Evolutionary conservation across 768 basidiomycete genomes (phyloP).

Genomic region (Xerocomellus amylosporus): DNA sequence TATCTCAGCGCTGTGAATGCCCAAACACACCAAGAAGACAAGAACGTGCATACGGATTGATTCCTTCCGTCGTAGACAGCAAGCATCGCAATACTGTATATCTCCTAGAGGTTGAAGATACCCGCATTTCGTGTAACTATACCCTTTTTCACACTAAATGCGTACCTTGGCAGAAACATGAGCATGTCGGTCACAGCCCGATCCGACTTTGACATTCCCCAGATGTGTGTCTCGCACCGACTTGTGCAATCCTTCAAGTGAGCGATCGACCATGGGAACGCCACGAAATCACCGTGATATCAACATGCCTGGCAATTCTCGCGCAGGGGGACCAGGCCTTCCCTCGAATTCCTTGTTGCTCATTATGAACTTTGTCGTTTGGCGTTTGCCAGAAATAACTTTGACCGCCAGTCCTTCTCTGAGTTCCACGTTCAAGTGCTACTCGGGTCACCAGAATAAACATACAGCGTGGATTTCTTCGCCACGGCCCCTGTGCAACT

Average conservation of each 20-base stretch:
- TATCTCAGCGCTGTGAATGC: constrained; percentile 62
- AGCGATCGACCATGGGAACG: background rate
- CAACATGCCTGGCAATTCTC: background rate
- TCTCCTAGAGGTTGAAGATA: constrained; percentile 10
- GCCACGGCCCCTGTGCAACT: too few species aligned
- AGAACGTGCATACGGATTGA: constrained; percentile 5
- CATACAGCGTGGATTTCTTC: too few species aligned
- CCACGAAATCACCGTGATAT: background rate
- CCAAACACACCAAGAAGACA: constrained; percentile 3
- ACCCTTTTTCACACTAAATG: background rate
- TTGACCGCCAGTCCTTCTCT: background rate
- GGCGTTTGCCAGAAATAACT: background rate
- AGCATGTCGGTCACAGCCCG: background rate
- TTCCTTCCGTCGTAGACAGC: background rate
- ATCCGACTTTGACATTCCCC: background rate
- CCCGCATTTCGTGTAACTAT: constrained; percentile 10
- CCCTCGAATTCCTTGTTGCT: background rate
- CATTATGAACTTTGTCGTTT: background rate
- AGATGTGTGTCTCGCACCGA: background rate
- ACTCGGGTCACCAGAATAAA: background rate
- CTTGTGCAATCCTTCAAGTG: background rate
- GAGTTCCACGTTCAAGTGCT: background rate
- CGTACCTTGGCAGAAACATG: background rate
- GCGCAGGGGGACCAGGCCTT: too few species aligned
- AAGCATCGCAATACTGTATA: background rate